A percentile compares a stretch with the other conserved stretches of the same genome.
phyloP scores from a whole-genome alignment of 768 basidiomycete species.

The Gymnopilus junonius region DNA sequence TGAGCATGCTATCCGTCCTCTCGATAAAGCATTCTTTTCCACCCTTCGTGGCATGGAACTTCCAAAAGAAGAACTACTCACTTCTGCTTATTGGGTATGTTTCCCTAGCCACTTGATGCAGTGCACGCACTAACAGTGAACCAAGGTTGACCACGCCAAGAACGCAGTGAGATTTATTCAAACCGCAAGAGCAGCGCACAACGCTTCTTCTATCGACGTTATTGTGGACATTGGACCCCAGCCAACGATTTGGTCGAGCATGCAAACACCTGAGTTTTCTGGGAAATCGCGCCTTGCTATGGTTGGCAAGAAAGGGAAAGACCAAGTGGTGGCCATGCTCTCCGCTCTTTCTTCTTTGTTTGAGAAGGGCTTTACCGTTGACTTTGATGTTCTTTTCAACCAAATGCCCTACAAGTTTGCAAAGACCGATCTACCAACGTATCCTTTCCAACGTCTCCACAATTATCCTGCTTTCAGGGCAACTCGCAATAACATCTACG shows the following conservation, averaged over 20 bases:
- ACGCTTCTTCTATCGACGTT: constrained; percentile 25
- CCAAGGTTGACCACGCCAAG: constrained; percentile 37
- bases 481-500: constrained; percentile 26
- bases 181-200: constrained; percentile 27
- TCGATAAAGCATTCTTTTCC: constrained; percentile 35
- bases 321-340: constrained; percentile 36
- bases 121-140: neutral
- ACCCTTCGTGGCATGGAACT: constrained; percentile 32
- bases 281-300: constrained; percentile 27
- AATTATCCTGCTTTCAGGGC: constrained; percentile 36
- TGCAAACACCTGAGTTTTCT: constrained; percentile 30
- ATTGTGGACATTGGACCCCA: constrained; percentile 40
- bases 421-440: constrained; percentile 36
- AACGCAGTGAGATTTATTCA: constrained; percentile 35
- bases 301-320: constrained; percentile 34
- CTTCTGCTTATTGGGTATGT: constrained; percentile 35
- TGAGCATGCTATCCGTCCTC: constrained; percentile 14
- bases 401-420: constrained; percentile 25
- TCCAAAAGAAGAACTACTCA: constrained; percentile 21
- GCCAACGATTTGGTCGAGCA: constrained; percentile 35
- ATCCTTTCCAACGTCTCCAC: constrained; percentile 39
- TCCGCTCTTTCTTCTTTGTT: constrained; percentile 30
- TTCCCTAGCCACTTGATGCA: too few relatives aligned
- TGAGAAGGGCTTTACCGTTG: constrained; percentile 30
- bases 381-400: constrained; percentile 28